Base-by-base conservation (phyloP, 306 rosid genomes). In the Cicer pinnatifidum region DNA sequence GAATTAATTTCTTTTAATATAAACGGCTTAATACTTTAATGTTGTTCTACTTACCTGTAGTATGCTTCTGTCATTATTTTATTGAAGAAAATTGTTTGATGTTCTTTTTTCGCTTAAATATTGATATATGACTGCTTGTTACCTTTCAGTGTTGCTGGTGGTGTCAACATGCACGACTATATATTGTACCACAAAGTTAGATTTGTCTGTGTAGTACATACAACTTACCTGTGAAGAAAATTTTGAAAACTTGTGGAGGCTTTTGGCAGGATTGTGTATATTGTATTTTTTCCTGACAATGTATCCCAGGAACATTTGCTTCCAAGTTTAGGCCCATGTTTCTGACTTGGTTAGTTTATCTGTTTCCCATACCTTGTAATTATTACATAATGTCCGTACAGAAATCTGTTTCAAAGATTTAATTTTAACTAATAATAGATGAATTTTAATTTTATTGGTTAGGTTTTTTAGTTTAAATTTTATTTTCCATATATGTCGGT, bases 271-370 rank as follows among this genome's bases (percentile, higher is more conserved):
- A 87, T 86, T 91, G 78, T 91, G 99, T 88, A 95, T 87, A 95
- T 86, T 88, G 88, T 94, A 89, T 87, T 95, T 88, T 91, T 90
- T 86, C 92, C 92, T 87, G 93, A 85, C 97, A 95, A 87, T 87
- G 87, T 88, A 88, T 80, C 97, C 89, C 83, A 67, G 75, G 86
- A 87, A 88, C 91, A 88, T 88, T 84, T 87, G 89, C 97, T 95
- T 86, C 91, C 86, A 81, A 88, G 85, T 88, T 82, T 91, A 87
- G 84, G 89, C 96, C 82, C 89, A 69, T 87, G 84, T 95, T 89
- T 88, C 90, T 88, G 85, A 86, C 93, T 89, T 86, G 99, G 99
- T 95, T 91, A 95, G 99, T 95, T 84, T 82, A 86, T 84, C 91
- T 81, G 89, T 80, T 82, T 86, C 99, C 78, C 78, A 68, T 73